phyloP scores from a whole-genome alignment of 2,329 filamentous ascomycete species.

The Macrophomina phaseolina region DNA sequence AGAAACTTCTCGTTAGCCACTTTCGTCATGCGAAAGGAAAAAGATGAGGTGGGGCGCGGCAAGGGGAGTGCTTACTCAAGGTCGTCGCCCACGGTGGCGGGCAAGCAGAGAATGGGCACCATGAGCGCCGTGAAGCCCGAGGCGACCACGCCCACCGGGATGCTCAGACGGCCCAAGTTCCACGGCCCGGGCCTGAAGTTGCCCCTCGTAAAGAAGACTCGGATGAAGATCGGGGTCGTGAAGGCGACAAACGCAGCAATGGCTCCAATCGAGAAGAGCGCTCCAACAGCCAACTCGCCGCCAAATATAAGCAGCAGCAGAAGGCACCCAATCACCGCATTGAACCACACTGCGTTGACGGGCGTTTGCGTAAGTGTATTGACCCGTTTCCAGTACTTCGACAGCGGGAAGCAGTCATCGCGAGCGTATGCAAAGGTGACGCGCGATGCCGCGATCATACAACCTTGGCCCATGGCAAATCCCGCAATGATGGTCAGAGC shows the following conservation, averaged over 20 bases:
- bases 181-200: slow-evolving; percentile 71
- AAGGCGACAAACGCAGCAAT: slow-evolving; percentile 71
- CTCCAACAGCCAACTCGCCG: slow-evolving; percentile 66
- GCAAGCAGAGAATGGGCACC: slow-evolving; percentile 72
- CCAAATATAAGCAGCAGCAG: slow-evolving; percentile 70
- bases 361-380: slow-evolving; percentile 68
- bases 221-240: slow-evolving; percentile 63
- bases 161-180: slow-evolving; percentile 67
- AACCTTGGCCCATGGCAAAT: slow-evolving; percentile 75
- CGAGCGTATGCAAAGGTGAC: slow-evolving; percentile 77
- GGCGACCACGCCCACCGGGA: slow-evolving; percentile 62
- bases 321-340: slow-evolving; percentile 63
- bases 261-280: slow-evolving; percentile 73
- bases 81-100: slow-evolving; percentile 61
- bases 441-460: slow-evolving; percentile 70
- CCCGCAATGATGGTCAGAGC: slow-evolving; percentile 70
- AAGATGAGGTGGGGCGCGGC: background rate
- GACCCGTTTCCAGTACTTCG: slow-evolving; percentile 63
- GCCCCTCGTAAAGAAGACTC: slow-evolving; percentile 65
- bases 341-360: slow-evolving; percentile 74
- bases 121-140: slow-evolving; percentile 68
- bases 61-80: slow-evolving; percentile 49
- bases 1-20: background rate
- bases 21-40: background rate
- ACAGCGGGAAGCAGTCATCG: slow-evolving; percentile 71